Evolutionary conservation across 2,329 filamentous ascomycete species (phyloP).

Genomic region (Pyrenophora graminea): DNA sequence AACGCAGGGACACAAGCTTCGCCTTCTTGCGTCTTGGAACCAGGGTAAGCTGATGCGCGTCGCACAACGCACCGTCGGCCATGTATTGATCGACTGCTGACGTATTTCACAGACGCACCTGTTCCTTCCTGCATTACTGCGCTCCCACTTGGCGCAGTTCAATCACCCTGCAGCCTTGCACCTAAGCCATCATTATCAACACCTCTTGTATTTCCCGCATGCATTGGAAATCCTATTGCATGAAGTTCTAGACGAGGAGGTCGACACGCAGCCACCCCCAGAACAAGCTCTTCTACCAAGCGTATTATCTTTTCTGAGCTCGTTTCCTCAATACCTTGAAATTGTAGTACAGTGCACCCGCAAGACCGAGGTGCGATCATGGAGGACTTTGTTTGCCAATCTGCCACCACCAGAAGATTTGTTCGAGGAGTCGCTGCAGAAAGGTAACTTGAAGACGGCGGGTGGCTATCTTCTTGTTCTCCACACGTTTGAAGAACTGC

Average conservation of each 20-base stretch:
- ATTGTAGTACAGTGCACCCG: constrained; percentile 96
- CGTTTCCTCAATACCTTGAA: constrained; percentile 79
- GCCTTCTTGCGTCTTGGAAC: constrained; percentile 87
- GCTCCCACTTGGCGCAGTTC: constrained; percentile 74
- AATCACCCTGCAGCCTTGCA: constrained; percentile 80
- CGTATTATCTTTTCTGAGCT: constrained; percentile 58
- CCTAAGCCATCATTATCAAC: constrained; percentile 81
- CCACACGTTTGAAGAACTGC: constrained; percentile 70
- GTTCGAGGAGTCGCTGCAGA: constrained; percentile 87
- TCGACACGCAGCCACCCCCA: constrained; percentile 64
- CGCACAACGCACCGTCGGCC: constrained; percentile 8
- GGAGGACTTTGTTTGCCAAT: constrained; percentile 90
- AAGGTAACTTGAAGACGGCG: constrained; percentile 88
- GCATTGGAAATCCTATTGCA: constrained; percentile 91
- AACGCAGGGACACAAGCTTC: constrained; percentile 88
- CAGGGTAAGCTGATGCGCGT: constrained; percentile 62
- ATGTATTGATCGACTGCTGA: constrained; percentile 19
- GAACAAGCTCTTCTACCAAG: constrained; percentile 57
- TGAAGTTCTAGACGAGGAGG: constrained; percentile 91
- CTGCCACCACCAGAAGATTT: constrained; percentile 87
- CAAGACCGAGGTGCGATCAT: constrained; percentile 93
- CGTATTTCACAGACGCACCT: constrained; percentile 73
- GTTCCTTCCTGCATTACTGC: constrained; percentile 86
- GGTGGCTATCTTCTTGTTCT: constrained; percentile 95
- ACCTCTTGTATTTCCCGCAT: constrained; percentile 89